Percentiles rank a stretch among this genome's conserved stretches.
Evolutionary conservation across 495 filamentous ascomycete species (phyloP).

Genomic region (Aspergillus nidulans): DNA sequence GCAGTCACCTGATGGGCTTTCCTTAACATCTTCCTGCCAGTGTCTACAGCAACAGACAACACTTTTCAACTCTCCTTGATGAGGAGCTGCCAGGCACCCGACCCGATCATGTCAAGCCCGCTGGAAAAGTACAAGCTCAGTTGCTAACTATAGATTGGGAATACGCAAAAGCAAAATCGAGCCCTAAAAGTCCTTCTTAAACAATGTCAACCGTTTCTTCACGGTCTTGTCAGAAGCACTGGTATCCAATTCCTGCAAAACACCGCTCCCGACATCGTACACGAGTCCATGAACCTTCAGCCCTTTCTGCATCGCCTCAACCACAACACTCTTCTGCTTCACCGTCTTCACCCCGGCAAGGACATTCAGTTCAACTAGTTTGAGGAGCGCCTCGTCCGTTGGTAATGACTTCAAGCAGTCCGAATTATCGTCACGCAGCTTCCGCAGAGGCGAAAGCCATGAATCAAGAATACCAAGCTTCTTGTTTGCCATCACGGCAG

Average conservation of each 20-base stretch:
- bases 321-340: constrained; percentile 55
- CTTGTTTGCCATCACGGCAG: constrained; percentile 60
- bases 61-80: too few species aligned
- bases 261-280: constrained; percentile 61
- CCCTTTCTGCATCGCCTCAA: constrained; percentile 64
- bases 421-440: constrained; percentile 52
- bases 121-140: too few species aligned
- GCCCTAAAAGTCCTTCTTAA: constrained; percentile 30
- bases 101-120: too few species aligned
- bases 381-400: constrained; percentile 41
- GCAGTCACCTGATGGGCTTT: too few species aligned
- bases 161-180: neutral
- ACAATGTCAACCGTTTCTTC: constrained; percentile 38
- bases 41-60: too few species aligned
- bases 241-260: constrained; percentile 53
- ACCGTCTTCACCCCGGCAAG: constrained; percentile 59
- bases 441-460: constrained; percentile 71
- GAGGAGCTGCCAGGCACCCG: too few species aligned
- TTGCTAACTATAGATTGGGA: neutral
- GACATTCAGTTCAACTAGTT: constrained; percentile 67
- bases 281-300: constrained; percentile 69
- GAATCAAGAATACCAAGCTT: constrained; percentile 76
- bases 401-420: constrained; percentile 44
- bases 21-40: too few species aligned
- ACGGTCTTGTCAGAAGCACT: constrained; percentile 36